Base-by-base conservation (phyloP, 2,329 filamentous ascomycete species). In the Pestalotiopsis sp. region DNA sequence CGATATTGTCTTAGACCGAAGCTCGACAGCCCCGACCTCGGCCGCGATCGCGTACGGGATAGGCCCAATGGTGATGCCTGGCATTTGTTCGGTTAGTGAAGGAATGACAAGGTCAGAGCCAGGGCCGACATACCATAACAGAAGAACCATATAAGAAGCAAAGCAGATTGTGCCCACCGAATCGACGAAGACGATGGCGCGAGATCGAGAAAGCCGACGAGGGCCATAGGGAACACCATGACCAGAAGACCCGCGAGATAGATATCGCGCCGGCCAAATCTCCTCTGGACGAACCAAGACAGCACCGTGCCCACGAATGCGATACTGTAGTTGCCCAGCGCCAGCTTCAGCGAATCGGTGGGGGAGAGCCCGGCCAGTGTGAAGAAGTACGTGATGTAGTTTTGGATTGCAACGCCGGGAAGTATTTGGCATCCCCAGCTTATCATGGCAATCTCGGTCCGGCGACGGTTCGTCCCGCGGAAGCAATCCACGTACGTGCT, bases 391-490 rank as follows among this genome's bases (percentile, higher is more conserved):
- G 31, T 60, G 13, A 60, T 60, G 20, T 60, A 60, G 58, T 60
- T 38, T 23, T 60, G 58, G 25, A 60, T 60, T 3, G 58, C 58
- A 14, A 38, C 36, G 6, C n/a, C 58, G 20, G 58, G 58, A 14
- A 60, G 58, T 7, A 60, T 60, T 11, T 60, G 58, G 25, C 58
- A 60, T 11, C 58, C 58, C 58, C 58, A 60, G 25, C 58, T 60
- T 11, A 60, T 27, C 58, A 60, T 60, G 2, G 58, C 58, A 1
- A 60, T 52, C 6, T 23, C 45, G 6, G 45, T 52, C 0, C 45
- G 45, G 45, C 45, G 45, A 1, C 45, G 45, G 45, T 52, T 52
- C 17, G 45, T 52, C 20, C 45, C n/a, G 17, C 45, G 45, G n/a
- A 52, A 52, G 4, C 45, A 52, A 3, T 52, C 45, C 1, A 4